phyloP scores from a whole-genome alignment of 805 yeast species.

The Kodamaea fukazawae region DNA sequence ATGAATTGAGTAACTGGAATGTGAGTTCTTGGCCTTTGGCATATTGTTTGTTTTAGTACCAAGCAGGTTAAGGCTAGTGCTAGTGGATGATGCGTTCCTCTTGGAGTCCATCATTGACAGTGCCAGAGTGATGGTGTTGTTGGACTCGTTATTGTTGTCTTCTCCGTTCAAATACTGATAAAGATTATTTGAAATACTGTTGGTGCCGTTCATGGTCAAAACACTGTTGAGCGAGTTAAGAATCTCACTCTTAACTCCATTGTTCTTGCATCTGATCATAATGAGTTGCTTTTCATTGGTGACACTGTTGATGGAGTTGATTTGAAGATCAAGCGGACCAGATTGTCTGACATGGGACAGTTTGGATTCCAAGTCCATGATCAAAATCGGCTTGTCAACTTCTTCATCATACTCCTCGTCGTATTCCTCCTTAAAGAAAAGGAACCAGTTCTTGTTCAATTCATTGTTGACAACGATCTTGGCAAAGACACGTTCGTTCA shows the following conservation, averaged over 20 bases:
- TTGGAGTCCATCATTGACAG: slow-evolving; percentile 39
- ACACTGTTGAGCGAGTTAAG: slow-evolving; percentile 26
- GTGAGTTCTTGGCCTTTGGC: slow-evolving; percentile 1
- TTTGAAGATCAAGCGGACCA: slow-evolving; percentile 40
- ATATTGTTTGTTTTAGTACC: slow-evolving; percentile 2
- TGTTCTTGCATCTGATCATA: slow-evolving; percentile 33
- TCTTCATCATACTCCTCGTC: slow-evolving; percentile 29
- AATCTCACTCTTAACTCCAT: slow-evolving; percentile 24
- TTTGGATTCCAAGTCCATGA: slow-evolving; percentile 26
- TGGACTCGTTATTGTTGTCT: slow-evolving; percentile 4
- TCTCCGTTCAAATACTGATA: neutral
- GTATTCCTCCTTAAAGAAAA: slow-evolving; percentile 39
- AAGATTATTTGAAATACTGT: neutral
- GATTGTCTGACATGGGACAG: slow-evolving; percentile 30
- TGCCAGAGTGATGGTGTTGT: slow-evolving; percentile 33
- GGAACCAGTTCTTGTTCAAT: slow-evolving; percentile 34
- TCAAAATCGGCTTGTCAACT: slow-evolving; percentile 35
- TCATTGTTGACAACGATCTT: slow-evolving; percentile 40
- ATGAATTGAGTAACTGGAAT: slow-evolving; percentile 19
- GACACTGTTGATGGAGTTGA: slow-evolving; percentile 31
- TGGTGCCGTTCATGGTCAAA: slow-evolving; percentile 20
- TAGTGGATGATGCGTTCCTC: slow-evolving; percentile 17
- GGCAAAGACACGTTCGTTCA: slow-evolving; percentile 33
- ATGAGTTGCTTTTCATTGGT: slow-evolving; percentile 26
- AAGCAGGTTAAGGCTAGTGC: slow-evolving; percentile 14